These are phyloP conservation scores for Termitomyces sp. DNA, from an alignment of 768 basidiomycete species.

Conservation along the genomic window DNA sequence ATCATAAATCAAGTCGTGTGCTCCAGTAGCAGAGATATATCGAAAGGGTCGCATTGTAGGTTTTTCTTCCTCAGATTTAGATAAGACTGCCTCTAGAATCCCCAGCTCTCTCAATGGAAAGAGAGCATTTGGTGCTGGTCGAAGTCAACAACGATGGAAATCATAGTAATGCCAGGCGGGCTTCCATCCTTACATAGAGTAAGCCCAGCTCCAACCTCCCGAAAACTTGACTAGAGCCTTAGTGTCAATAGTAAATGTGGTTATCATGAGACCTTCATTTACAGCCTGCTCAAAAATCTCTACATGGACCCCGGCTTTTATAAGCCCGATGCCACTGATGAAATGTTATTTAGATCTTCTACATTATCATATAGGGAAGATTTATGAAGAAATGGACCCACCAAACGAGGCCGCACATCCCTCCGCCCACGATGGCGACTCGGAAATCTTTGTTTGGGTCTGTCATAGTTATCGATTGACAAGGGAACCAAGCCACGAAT, in stretches of 20 bases:
- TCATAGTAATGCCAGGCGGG: neutral
- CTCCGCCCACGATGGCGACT: constrained; percentile 54
- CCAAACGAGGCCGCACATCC: constrained; percentile 50
- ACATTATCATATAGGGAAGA: neutral
- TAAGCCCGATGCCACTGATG: constrained; percentile 38
- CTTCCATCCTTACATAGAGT: constrained; percentile 35
- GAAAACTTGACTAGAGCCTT: constrained; percentile 37
- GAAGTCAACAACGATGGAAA: neutral
- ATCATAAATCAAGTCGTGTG: constrained; percentile 42
- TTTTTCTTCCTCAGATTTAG: constrained; percentile 29
- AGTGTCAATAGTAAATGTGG: neutral
- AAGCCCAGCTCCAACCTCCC: constrained; percentile 55
- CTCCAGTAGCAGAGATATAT: constrained; percentile 38
- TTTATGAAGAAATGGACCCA: constrained; percentile 3
- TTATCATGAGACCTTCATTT: neutral
- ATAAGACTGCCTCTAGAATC: constrained; percentile 39
- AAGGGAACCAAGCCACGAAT: neutral
- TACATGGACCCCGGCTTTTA: constrained; percentile 37
- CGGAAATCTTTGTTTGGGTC: constrained; percentile 34
- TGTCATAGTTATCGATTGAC: neutral
- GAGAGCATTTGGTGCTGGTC: constrained; percentile 46
- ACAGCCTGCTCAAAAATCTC: constrained; percentile 54
- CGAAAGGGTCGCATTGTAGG: constrained; percentile 31
- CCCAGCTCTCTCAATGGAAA: constrained; percentile 42
- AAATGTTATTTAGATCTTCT: neutral